A percentile compares a stretch with the other conserved stretches of the same genome.
Conservation (phyloP, 2,329 filamentous ascomycete species). For the Xylaria sp. region DNA sequence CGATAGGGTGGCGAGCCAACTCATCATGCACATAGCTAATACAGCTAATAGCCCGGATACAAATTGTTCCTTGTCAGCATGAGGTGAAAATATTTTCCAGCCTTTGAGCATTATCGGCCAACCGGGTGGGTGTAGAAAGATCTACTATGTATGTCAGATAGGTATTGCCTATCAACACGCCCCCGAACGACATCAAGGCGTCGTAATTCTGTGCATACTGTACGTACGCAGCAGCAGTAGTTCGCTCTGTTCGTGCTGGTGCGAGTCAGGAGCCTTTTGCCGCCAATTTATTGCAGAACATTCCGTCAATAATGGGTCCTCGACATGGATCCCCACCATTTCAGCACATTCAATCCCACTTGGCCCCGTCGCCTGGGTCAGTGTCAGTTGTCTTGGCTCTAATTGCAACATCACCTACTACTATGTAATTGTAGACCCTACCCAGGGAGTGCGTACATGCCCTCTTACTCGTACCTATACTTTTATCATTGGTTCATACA, state of each 20-base stretch:
- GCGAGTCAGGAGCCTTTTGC: conserved; percentile 31
- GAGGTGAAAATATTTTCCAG: conserved; percentile 18
- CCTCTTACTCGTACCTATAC: too few species aligned
- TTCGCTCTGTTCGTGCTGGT: not conserved
- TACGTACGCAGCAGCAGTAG: not conserved
- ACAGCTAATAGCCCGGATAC: conserved; percentile 7
- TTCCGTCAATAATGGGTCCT: conserved; percentile 32
- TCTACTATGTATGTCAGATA: too few species aligned
- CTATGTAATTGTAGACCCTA: not conserved
- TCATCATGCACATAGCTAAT: conserved; percentile 26
- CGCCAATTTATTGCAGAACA: conserved; percentile 30
- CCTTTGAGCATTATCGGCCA: not conserved
- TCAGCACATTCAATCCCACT: conserved; percentile 23
- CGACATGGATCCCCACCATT: conserved; percentile 17
- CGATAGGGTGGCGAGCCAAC: conserved; percentile 25
- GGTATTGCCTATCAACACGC: not conserved
- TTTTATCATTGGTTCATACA: too few species aligned
- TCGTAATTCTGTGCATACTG: not conserved
- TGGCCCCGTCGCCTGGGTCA: conserved; percentile 12
- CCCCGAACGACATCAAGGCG: not conserved
- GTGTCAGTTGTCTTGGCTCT: conserved; percentile 5
- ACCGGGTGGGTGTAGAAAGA: not conserved
- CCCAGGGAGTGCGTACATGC: not conserved
- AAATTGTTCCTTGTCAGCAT: conserved; percentile 21
- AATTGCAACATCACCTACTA: not conserved